These are phyloP conservation scores for Triangularia setosa DNA, from an alignment of 2,329 filamentous ascomycete species.

Conservation along the genomic window DNA sequence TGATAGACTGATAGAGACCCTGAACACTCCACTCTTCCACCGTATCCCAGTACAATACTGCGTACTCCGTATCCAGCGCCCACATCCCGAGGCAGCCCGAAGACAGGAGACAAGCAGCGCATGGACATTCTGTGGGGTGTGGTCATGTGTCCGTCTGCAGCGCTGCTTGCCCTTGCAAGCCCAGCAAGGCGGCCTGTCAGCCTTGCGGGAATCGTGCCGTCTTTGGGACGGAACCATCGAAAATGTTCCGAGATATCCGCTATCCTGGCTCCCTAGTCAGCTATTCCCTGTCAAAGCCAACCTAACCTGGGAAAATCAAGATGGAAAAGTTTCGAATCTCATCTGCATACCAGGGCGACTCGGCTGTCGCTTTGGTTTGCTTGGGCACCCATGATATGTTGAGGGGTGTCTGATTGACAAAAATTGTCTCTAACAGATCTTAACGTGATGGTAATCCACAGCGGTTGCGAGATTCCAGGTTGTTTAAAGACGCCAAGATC, in stretches of 20 bases:
- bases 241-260: constrained; percentile 9
- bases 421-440: neutral
- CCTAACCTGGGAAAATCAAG: neutral
- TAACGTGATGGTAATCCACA: neutral
- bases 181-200: constrained; percentile 1
- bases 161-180: neutral
- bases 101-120: neutral
- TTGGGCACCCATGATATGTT: neutral
- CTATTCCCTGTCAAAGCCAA: neutral
- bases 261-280: neutral
- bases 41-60: neutral
- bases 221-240: neutral
- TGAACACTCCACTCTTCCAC: neutral
- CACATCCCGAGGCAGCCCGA: neutral
- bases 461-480: neutral
- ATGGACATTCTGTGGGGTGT: neutral
- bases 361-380: neutral
- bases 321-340: neutral
- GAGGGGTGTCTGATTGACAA: neutral
- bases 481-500: neutral
- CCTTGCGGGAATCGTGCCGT: constrained; percentile 4
- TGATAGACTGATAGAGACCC: neutral
- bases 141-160: neutral
- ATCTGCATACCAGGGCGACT: neutral
- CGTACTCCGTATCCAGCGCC: neutral